These are phyloP conservation scores for Leccinum solheimii DNA, from an alignment of 1,284 basidiomycete genomes.

Conservation along the genomic window DNA sequence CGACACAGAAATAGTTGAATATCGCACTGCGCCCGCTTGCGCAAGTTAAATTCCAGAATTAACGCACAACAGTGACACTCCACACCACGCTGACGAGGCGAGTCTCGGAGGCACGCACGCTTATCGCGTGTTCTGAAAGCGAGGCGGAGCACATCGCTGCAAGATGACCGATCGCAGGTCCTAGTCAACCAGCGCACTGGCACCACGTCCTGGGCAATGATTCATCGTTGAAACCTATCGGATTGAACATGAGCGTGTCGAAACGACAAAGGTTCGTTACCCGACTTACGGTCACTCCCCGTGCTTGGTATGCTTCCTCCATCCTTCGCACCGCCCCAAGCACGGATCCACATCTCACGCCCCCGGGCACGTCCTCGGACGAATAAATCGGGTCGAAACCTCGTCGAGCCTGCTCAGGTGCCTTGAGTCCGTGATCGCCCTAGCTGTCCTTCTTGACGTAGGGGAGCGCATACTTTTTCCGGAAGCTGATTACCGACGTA, in stretches of 20 bases:
- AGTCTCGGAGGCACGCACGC: no score
- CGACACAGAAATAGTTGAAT: no score
- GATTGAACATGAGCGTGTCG: slow-evolving; percentile 10
- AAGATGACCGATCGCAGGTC: no score
- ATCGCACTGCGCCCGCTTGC: no score
- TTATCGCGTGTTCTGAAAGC: no score
- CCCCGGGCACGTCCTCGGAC: slow-evolving; percentile 32
- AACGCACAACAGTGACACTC: no score
- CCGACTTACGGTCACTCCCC: slow-evolving; percentile 55
- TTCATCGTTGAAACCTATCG: slow-evolving; percentile 62
- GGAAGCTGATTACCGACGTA: no score
- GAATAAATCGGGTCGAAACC: slow-evolving; percentile 49
- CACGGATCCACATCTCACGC: slow-evolving; percentile 56
- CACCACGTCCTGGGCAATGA: no score
- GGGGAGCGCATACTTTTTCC: slow-evolving; percentile 55
- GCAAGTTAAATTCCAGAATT: no score
- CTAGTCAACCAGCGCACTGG: no score
- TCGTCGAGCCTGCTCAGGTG: slow-evolving; percentile 45
- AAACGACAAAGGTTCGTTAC: slow-evolving; percentile 1
- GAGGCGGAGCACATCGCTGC: no score
- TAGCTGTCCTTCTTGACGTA: slow-evolving; percentile 58
- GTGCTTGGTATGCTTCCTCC: slow-evolving; percentile 25
- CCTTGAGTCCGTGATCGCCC: slow-evolving; percentile 38
- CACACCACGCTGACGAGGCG: no score
- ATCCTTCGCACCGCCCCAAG: slow-evolving; percentile 4